These are phyloP conservation scores for Recurvomyces mirabilis DNA, from an alignment of 495 filamentous ascomycete species.

Conservation along the genomic window DNA sequence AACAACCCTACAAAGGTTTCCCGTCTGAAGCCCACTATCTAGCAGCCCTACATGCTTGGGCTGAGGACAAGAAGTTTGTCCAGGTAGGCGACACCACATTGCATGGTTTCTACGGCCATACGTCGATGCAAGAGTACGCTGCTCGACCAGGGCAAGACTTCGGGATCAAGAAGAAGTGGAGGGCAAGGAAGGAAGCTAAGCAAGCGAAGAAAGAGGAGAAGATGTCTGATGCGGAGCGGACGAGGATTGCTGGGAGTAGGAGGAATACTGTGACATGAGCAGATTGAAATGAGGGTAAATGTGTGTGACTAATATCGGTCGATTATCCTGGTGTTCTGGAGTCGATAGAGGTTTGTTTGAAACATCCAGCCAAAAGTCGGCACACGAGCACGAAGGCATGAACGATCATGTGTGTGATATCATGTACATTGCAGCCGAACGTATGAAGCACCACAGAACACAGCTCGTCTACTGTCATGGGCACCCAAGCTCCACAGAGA, in stretches of 20 bases:
- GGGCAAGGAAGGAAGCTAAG: slow-evolving; percentile 11
- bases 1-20: slow-evolving; percentile 16
- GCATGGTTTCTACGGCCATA: slow-evolving; percentile 16
- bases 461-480: too few species aligned
- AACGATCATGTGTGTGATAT: too few species aligned
- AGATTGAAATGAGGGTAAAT: too few species aligned
- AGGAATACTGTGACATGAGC: slow-evolving; percentile 5
- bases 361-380: too few species aligned
- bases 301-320: too few species aligned
- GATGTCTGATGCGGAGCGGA: neutral
- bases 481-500: too few species aligned
- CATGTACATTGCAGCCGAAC: too few species aligned
- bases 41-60: slow-evolving; percentile 16
- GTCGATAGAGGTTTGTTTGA: too few species aligned
- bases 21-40: slow-evolving; percentile 16
- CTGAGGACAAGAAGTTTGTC: slow-evolving; percentile 15
- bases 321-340: too few species aligned
- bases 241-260: slow-evolving; percentile 1
- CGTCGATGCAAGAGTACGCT: slow-evolving; percentile 6
- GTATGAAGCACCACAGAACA: too few species aligned
- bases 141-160: slow-evolving; percentile 6
- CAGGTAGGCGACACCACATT: slow-evolving; percentile 2
- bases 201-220: slow-evolving; percentile 2
- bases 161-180: slow-evolving; percentile 14
- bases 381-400: too few species aligned